Conservation (phyloP, 2,329 filamentous ascomycete species). For the Podosphaera aphanis region DNA sequence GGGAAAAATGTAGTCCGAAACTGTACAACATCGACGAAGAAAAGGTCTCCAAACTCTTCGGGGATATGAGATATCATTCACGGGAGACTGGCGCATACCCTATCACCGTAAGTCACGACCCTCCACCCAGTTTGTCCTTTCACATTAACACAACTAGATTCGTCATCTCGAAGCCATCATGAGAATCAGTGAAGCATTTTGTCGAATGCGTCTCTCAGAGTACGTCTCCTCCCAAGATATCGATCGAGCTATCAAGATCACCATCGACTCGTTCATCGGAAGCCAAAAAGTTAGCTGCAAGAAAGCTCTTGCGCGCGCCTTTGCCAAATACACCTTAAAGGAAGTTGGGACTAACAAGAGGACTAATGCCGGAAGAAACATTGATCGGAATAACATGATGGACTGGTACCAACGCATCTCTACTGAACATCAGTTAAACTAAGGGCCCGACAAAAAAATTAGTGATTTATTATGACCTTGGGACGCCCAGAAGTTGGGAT, state of each 20-base stretch:
- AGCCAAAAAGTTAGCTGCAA: constrained; percentile 96
- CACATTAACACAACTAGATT: constrained; percentile 31
- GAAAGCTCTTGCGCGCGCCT: constrained; percentile 79
- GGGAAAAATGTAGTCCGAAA: constrained; percentile 74
- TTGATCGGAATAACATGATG: too few relatives aligned
- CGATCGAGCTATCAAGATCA: constrained; percentile 89
- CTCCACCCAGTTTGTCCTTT: neutral
- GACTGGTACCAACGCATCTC: too few relatives aligned
- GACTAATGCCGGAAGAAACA: too few relatives aligned
- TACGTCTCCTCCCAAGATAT: constrained; percentile 82
- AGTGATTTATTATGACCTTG: too few relatives aligned
- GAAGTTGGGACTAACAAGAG: too few relatives aligned
- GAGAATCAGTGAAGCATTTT: constrained; percentile 81
- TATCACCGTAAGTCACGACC: constrained; percentile 56
- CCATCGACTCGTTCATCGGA: constrained; percentile 84
- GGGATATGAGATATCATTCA: constrained; percentile 85
- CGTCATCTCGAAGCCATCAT: constrained; percentile 96
- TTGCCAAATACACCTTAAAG: constrained; percentile 69
- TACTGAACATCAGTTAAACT: too few relatives aligned
- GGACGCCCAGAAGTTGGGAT: too few relatives aligned
- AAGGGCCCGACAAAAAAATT: too few relatives aligned
- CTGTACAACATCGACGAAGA: constrained; percentile 95
- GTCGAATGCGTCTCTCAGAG: constrained; percentile 92
- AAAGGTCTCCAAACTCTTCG: constrained; percentile 81
- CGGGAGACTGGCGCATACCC: constrained; percentile 89